Conservation (phyloP, 139 green algal species). For the Chlorella sorokiniana region DNA sequence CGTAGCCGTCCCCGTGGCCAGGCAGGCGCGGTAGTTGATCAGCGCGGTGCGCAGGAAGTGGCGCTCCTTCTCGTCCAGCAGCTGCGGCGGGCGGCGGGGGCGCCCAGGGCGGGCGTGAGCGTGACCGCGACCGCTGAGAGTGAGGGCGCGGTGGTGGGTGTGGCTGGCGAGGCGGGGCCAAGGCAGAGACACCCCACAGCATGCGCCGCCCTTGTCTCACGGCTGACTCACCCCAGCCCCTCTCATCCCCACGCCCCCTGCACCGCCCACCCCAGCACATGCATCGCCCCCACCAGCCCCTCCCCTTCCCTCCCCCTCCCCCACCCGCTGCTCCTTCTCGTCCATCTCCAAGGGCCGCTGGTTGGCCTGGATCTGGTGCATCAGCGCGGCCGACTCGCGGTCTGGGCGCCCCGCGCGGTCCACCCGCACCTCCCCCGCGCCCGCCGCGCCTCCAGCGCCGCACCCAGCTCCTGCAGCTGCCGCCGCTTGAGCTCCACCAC, state of each 20-base stretch:
- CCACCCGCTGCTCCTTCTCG: constrained; percentile 37
- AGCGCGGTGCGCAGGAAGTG: constrained; percentile 61
- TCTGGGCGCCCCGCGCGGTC: constrained; percentile 10
- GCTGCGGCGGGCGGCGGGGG: background rate
- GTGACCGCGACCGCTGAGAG: too few species aligned
- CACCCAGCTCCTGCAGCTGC: constrained; percentile 27
- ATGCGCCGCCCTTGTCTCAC: too few species aligned
- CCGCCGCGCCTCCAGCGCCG: constrained; percentile 2
- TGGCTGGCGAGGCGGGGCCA: too few species aligned
- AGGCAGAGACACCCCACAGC: too few species aligned
- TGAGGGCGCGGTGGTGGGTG: too few species aligned
- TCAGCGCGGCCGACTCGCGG: constrained; percentile 18
- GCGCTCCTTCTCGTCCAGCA: constrained; percentile 50
- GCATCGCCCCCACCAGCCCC: background rate
- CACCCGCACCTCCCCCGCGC: constrained; percentile 3
- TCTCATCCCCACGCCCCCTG: background rate
- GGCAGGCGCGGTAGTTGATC: constrained; percentile 64
- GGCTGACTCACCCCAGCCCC: too few species aligned
- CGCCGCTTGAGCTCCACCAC: constrained; percentile 63
- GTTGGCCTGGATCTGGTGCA: constrained; percentile 30
- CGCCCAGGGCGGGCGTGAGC: background rate
- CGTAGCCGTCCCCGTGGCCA: constrained; percentile 63
- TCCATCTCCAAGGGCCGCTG: constrained; percentile 29
- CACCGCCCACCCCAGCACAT: background rate
- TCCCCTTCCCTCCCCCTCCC: background rate